phyloP scores from a whole-genome alignment of 352 stramenopile species.

The Pythium graminicola region DNA sequence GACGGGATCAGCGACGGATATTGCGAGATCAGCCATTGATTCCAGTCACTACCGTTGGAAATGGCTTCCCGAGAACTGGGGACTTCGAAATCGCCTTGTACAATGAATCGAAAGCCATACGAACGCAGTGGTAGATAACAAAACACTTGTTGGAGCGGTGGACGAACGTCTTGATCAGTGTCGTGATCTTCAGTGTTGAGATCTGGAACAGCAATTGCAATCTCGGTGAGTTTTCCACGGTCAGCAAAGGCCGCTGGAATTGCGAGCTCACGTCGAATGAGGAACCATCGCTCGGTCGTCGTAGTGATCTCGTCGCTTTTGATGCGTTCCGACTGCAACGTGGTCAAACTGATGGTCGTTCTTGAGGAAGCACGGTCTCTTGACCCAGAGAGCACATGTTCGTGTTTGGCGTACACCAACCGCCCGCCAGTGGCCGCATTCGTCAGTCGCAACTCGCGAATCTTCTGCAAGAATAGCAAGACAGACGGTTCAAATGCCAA shows the following conservation, averaged over 20 bases:
- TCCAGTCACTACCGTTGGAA: conserved; percentile 79
- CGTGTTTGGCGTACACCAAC: conserved; percentile 43
- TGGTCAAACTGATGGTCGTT: conserved; percentile 9
- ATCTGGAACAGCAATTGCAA: conserved; percentile 52
- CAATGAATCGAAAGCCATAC: conserved; percentile 80
- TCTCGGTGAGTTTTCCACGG: conserved; percentile 33
- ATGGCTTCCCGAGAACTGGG: conserved; percentile 82
- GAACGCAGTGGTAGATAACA: conserved; percentile 75
- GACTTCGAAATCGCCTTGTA: conserved; percentile 84
- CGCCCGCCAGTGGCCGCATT: conserved; percentile 32
- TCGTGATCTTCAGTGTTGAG: conserved; percentile 8
- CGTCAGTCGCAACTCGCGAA: conserved; percentile 50
- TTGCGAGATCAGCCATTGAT: conserved; percentile 80
- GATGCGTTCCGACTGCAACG: conserved; percentile 6
- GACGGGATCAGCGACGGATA: conserved; percentile 45
- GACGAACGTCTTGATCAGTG: conserved; percentile 16
- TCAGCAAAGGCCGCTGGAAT: conserved; percentile 22
- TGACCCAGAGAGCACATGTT: background rate
- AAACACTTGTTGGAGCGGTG: conserved; percentile 72
- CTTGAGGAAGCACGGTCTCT: background rate
- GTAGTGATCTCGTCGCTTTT: conserved; percentile 4
- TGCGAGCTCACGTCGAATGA: conserved; percentile 39
- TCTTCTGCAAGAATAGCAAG: conserved; percentile 70
- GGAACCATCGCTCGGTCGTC: conserved; percentile 49
- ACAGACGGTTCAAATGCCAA: conserved; percentile 69